Evolutionary conservation across 345 rosid genomes (phyloP), one percentile per base, ranked within the genome.

Genomic region (Draba incana): DNA sequence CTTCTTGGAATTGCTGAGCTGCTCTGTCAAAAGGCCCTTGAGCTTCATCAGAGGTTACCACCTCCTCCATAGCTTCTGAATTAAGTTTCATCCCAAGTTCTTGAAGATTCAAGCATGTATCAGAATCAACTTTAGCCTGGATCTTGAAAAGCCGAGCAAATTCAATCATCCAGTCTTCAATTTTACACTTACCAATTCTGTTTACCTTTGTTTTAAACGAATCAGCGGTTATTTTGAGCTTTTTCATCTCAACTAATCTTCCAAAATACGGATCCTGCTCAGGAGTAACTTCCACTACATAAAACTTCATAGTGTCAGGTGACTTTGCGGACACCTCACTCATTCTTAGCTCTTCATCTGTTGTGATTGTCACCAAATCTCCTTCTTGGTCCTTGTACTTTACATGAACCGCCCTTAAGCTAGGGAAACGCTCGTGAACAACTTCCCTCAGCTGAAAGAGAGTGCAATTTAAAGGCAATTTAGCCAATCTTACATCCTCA

Each of bases 61-160:
- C 80, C 67, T 91, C 99, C 83, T 94, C 97, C 87, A 88, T 85
- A 68, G 92, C 92, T 77, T 91, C 99, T 35, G 92, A 84, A 76
- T 86, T 90, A 20, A 84, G 76, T 75, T 90, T 90, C 84, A 87
- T 82, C 45, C 91, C 88, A 58, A 90, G 82, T 72, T 94, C 88
- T 68, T 87, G 94, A 62, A 90, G 92, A 74, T 83, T 85, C 83
- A 88, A 77, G 66, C 79, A 86, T 63, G 78, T 66, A 76, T 86
- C 82, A 23, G 89, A 81, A 70, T 87, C 96, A 42, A 88, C 67
- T n/a, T 86, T 92, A 47, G 87, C 89, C 68, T 84, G 81, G 72
- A 82, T 78, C 84, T 87, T 91, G 78, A 91, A 91, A 51, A 91
- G 79, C 74, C 75, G 84, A 61, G 95, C 96, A 70, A 91, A 88